Conservation (phyloP, 192 early-diverging fungal species). For the Coemansia sp. region DNA sequence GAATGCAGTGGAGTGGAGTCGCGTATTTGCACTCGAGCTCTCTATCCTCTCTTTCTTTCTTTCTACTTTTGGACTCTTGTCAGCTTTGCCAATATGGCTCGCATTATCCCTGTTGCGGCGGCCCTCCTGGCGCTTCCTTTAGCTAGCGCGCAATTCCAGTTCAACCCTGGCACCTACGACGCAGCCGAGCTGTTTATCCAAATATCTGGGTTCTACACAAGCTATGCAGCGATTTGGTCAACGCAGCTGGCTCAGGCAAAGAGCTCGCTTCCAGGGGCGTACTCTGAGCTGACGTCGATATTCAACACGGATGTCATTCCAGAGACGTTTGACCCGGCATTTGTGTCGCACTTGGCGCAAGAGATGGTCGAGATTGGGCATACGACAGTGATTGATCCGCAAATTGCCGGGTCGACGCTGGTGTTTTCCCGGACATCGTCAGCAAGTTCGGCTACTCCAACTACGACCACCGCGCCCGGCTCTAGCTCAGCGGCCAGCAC, state of each 20-base stretch:
- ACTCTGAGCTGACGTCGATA: slow-evolving; percentile 22
- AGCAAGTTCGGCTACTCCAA: neutral
- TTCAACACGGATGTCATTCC: slow-evolving; percentile 22
- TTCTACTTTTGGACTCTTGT: neutral
- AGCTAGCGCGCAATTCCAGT: slow-evolving; percentile 25
- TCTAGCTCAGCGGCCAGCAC: neutral
- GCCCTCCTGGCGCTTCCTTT: neutral
- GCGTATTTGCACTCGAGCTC: too few species aligned
- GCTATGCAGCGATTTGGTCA: slow-evolving; percentile 28
- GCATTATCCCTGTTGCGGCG: neutral
- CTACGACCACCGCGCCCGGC: neutral
- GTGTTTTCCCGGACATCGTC: neutral
- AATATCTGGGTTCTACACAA: slow-evolving; percentile 30
- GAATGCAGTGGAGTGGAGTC: too few species aligned
- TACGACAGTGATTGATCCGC: slow-evolving; percentile 27
- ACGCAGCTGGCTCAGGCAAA: slow-evolving; percentile 22
- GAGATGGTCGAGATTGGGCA: slow-evolving; percentile 35
- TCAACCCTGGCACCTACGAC: slow-evolving; percentile 37
- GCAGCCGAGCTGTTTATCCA: slow-evolving; percentile 21
- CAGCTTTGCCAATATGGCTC: neutral
- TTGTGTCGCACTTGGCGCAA: slow-evolving; percentile 27
- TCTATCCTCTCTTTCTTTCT: neutral
- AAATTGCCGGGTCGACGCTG: neutral
- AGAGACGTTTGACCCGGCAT: slow-evolving; percentile 25
- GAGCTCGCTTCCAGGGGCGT: slow-evolving; percentile 27